Evolutionary conservation across 2,329 filamentous ascomycete species (phyloP).

Genomic region (Phyllosticta citriasiana): DNA sequence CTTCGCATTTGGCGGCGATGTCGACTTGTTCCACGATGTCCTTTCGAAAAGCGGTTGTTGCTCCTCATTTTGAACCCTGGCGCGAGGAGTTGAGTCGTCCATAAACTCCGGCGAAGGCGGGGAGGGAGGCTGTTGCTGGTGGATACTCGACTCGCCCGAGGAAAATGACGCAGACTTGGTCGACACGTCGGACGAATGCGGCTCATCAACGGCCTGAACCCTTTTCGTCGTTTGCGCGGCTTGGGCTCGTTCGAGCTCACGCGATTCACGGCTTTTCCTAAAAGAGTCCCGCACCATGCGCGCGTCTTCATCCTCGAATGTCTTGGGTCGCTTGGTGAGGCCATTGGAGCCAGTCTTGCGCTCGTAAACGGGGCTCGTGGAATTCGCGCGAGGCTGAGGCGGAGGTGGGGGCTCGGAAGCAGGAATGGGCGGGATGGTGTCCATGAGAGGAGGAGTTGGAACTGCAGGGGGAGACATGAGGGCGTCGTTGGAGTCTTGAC

Average conservation of each 20-base stretch:
- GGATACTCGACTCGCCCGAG: constrained; percentile 5
- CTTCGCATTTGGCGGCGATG: background rate
- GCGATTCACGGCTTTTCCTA: constrained; percentile 6
- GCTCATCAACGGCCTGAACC: background rate
- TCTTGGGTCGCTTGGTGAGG: background rate
- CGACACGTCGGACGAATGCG: constrained; percentile 7
- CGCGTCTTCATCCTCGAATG: constrained; percentile 21
- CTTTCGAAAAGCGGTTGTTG: constrained; percentile 5
- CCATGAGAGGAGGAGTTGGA: constrained; percentile 18
- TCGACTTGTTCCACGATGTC: background rate
- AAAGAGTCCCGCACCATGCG: constrained; percentile 21
- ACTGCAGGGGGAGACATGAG: constrained; percentile 31
- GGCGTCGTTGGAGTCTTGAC: constrained; percentile 40
- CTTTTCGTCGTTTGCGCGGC: background rate
- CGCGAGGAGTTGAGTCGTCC: constrained; percentile 5
- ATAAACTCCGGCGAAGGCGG: constrained; percentile 3
- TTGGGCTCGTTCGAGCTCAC: constrained; percentile 1
- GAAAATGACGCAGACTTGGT: constrained; percentile 7
- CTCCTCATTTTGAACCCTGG: constrained; percentile 4
- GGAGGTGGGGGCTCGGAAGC: background rate
- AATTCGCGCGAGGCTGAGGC: background rate
- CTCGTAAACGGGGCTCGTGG: constrained; percentile 2
- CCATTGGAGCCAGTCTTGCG: constrained; percentile 4
- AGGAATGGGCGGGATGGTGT: constrained; percentile 4
- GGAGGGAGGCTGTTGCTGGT: constrained; percentile 1